phyloP scores from a whole-genome alignment of 371 early-diverging fungal genomes.

The Syncephalis plumigaleata region DNA sequence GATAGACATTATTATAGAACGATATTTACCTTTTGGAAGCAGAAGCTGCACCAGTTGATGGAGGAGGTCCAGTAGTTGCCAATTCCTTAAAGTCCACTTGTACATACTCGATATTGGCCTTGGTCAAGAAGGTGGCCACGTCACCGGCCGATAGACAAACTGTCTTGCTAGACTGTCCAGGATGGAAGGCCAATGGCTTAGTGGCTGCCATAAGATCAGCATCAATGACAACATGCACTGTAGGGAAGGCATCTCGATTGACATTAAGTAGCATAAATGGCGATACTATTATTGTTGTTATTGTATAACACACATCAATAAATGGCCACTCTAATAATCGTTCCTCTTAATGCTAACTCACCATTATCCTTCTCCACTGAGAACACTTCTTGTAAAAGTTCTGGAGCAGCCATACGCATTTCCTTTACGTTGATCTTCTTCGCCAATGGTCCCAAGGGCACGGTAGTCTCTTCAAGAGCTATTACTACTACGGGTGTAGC shows the following conservation, averaged over 20 bases:
- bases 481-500: constrained; percentile 41
- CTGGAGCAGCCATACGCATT: constrained; percentile 44
- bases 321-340: no score
- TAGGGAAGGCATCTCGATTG: constrained; percentile 16
- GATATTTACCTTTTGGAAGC: no score
- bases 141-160: constrained; percentile 29
- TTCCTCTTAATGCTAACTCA: no score
- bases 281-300: constrained; percentile 31
- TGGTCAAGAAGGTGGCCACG: constrained; percentile 22
- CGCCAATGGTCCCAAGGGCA: constrained; percentile 29
- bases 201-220: constrained; percentile 19
- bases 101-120: constrained; percentile 15
- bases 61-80: constrained; percentile 19
- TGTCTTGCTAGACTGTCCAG: constrained; percentile 28
- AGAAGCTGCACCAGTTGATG: constrained; percentile 10
- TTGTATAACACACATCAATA: no score
- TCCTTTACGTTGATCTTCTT: constrained; percentile 43
- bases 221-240: constrained; percentile 38
- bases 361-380: constrained; percentile 26
- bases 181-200: constrained; percentile 37
- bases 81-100: constrained; percentile 25
- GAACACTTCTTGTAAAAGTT: constrained; percentile 31
- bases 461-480: constrained; percentile 27
- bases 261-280: constrained; percentile 40
- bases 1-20: no score